These are phyloP conservation scores for Fusarium acutatum DNA, from an alignment of 2,329 filamentous ascomycete species.

Conservation along the genomic window DNA sequence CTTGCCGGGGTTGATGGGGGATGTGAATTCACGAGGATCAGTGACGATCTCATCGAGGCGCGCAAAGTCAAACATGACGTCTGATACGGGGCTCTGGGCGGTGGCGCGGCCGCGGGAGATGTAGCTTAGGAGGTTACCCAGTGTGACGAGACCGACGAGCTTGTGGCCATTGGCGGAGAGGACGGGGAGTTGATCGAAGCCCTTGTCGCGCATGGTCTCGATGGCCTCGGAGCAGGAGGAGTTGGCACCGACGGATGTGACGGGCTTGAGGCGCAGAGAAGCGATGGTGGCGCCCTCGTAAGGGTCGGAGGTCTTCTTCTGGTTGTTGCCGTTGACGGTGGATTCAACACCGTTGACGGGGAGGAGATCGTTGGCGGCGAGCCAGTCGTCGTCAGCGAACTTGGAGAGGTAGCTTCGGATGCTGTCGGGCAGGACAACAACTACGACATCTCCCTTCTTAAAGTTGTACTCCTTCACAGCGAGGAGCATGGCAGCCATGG, in stretches of 20 bases:
- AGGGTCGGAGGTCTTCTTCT: constrained; percentile 65
- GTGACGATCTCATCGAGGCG: constrained; percentile 89
- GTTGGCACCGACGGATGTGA: constrained; percentile 80
- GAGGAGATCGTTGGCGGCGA: constrained; percentile 93
- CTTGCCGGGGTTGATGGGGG: constrained; percentile 48
- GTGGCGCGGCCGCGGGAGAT: constrained; percentile 85
- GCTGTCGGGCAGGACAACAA: constrained; percentile 92
- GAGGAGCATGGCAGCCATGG: constrained; percentile 81
- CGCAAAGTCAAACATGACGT: constrained; percentile 97
- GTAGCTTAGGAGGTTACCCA: constrained; percentile 92
- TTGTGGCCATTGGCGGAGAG: constrained; percentile 73
- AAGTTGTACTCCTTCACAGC: constrained; percentile 81
- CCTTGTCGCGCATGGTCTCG: constrained; percentile 97
- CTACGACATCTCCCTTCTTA: constrained; percentile 84
- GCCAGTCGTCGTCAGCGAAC: constrained; percentile 99
- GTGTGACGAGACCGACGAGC: constrained; percentile 90
- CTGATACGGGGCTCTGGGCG: constrained; percentile 75
- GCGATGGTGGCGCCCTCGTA: constrained; percentile 83
- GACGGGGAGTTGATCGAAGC: constrained; percentile 97
- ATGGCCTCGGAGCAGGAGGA: constrained; percentile 86
- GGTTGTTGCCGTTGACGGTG: constrained; percentile 49
- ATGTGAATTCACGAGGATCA: constrained; percentile 75
- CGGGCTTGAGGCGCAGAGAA: constrained; percentile 87
- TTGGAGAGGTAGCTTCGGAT: constrained; percentile 98
- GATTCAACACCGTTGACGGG: constrained; percentile 64